Conservation (phyloP, 208 protist species). For the Trichomonas gallinae region DNA sequence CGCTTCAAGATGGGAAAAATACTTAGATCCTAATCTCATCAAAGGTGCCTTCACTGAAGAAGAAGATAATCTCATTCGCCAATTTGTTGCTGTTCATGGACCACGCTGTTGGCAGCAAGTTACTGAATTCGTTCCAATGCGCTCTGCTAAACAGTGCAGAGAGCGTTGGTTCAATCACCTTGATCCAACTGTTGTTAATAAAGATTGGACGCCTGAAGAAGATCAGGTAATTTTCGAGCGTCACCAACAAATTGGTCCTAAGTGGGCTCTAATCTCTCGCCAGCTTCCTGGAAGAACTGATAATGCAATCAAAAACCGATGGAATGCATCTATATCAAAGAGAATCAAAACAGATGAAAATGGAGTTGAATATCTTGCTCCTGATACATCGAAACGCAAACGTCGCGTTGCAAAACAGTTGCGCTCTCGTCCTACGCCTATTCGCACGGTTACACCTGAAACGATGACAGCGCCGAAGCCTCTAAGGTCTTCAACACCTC, state of each 20-base stretch:
- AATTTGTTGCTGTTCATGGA: neutral
- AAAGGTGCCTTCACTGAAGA: neutral
- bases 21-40: neutral
- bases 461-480: neutral
- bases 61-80: neutral
- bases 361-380: neutral
- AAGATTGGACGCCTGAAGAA: neutral
- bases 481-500: neutral
- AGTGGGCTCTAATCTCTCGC: neutral
- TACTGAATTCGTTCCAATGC: neutral
- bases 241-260: neutral
- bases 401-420: neutral
- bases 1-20: conserved; percentile 12
- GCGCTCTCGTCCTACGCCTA: neutral
- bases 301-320: neutral
- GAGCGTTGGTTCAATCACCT: conserved; percentile 12
- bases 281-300: conserved; percentile 7
- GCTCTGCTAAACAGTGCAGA: neutral
- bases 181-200: neutral
- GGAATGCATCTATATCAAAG: conserved; percentile 12
- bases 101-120: neutral
- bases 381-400: neutral
- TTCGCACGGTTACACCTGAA: neutral
- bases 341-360: neutral
- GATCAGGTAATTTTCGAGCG: neutral